Evolutionary conservation across 2,329 filamentous ascomycete genomes (phyloP).

Genomic region (Colletotrichum horii): DNA sequence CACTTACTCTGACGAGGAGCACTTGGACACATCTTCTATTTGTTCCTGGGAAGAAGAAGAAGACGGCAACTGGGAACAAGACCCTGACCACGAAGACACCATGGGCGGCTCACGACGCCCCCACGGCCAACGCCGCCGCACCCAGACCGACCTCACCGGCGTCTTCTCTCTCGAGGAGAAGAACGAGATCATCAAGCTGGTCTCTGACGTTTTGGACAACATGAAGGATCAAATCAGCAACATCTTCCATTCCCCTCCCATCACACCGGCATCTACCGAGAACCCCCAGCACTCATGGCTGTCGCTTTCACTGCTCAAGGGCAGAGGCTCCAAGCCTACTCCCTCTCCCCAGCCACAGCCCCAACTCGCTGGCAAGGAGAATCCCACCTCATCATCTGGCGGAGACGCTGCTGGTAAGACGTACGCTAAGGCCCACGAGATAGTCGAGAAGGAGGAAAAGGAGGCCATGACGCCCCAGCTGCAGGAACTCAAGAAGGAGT

Average conservation of each 20-base stretch:
- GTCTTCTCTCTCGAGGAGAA: constrained; percentile 54
- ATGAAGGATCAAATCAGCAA: constrained; percentile 58
- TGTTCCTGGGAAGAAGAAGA: constrained; percentile 20
- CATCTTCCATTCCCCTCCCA: constrained; percentile 54
- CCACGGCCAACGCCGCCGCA: constrained; percentile 10
- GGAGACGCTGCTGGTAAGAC: constrained; percentile 23
- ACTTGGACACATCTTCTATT: constrained; percentile 18
- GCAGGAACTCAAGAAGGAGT: constrained; percentile 70
- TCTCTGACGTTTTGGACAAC: constrained; percentile 57
- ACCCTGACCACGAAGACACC: constrained; percentile 5
- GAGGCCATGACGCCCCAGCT: constrained; percentile 28
- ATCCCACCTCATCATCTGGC: constrained; percentile 3
- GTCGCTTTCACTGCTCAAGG: constrained; percentile 35
- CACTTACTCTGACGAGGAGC: constrained; percentile 12
- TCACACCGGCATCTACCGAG: constrained; percentile 33
- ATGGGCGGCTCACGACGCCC: constrained; percentile 17
- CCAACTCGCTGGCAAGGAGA: constrained; percentile 1
- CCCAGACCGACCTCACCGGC: constrained; percentile 52
- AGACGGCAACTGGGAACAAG: constrained; percentile 16
- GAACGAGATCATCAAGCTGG: constrained; percentile 56
- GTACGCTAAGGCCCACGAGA: constrained; percentile 31
- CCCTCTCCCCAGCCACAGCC: neutral
- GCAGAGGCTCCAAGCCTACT: neutral
- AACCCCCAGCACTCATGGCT: constrained; percentile 39
- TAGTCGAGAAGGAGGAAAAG: constrained; percentile 35